phyloP scores from a whole-genome alignment of 176 grass and related monocot genomes.

The Oryza meyeriana region DNA sequence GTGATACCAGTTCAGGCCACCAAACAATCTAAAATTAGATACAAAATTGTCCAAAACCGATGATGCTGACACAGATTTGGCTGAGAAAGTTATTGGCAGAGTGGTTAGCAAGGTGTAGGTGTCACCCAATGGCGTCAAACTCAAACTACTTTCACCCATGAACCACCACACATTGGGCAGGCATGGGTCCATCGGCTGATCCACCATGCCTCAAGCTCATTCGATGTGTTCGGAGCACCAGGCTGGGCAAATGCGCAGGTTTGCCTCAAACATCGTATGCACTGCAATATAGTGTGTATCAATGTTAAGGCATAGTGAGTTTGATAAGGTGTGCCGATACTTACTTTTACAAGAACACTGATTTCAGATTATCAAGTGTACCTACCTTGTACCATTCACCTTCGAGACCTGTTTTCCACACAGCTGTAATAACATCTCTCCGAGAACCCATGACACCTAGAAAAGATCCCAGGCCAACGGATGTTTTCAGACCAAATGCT shows the following conservation, averaged over 20 bases:
- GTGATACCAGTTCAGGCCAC: not conserved
- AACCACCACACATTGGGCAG: slow-evolving; percentile 95
- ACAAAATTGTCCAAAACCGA: slow-evolving; percentile 9
- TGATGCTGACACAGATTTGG: not conserved
- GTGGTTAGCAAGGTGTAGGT: not conserved
- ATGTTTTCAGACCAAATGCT: slow-evolving; percentile 98
- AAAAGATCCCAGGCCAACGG: slow-evolving; percentile 88
- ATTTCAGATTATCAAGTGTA: slow-evolving; percentile 6
- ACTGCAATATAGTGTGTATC: slow-evolving; percentile 43
- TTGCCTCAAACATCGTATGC: slow-evolving; percentile 89
- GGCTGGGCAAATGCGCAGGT: slow-evolving; percentile 85
- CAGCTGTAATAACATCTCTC: slow-evolving; percentile 86
- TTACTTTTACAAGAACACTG: not conserved
- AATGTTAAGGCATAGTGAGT: not conserved
- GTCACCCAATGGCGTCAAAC: not conserved
- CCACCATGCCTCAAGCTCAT: slow-evolving; percentile 91
- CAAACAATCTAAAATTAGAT: not conserved
- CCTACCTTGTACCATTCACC: slow-evolving; percentile 97
- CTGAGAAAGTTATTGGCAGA: not conserved
- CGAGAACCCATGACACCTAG: slow-evolving; percentile 98
- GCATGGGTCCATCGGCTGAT: slow-evolving; percentile 84
- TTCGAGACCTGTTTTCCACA: slow-evolving; percentile 92
- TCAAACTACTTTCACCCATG: slow-evolving; percentile 95
- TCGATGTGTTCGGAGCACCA: slow-evolving; percentile 38
- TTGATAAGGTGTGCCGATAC: not conserved